Conservation (phyloP, 2,329 filamentous ascomycete genomes). For the Remersonia thermophila region DNA sequence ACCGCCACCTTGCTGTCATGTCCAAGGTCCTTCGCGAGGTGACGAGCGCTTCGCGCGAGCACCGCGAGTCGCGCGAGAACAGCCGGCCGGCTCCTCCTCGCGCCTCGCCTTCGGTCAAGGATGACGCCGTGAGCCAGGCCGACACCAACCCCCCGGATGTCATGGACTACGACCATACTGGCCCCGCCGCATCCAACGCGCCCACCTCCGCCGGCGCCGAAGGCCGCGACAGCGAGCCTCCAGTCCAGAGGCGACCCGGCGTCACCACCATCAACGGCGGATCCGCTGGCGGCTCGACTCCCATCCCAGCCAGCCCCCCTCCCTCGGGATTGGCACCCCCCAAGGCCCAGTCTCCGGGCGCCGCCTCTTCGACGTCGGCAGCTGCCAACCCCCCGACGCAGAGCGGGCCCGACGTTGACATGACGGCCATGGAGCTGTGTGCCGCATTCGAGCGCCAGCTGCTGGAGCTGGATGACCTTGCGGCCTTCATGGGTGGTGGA, state of each 20-base stretch:
- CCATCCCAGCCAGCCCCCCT: constrained; percentile 32
- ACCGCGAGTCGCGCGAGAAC: constrained; percentile 24
- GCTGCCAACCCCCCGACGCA: constrained; percentile 14
- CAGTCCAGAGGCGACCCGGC: constrained; percentile 37
- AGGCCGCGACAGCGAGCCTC: constrained; percentile 41
- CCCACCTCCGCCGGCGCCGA: constrained; percentile 24
- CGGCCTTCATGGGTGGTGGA: constrained; percentile 50
- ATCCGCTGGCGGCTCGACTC: constrained; percentile 35
- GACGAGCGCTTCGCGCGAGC: constrained; percentile 26
- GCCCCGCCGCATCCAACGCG: constrained; percentile 22
- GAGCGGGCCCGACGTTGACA: constrained; percentile 29
- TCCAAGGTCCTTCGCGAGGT: constrained; percentile 46
- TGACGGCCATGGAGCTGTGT: constrained; percentile 47
- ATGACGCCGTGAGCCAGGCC: constrained; percentile 42
- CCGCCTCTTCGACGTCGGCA: constrained; percentile 17
- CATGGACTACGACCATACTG: constrained; percentile 45
- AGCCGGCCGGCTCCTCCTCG: constrained; percentile 22
- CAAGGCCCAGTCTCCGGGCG: constrained; percentile 25
- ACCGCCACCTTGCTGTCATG: constrained; percentile 49
- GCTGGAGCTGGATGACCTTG: constrained; percentile 47
- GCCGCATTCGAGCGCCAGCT: constrained; percentile 47
- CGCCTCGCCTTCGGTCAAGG: constrained; percentile 34
- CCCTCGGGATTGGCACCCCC: constrained; percentile 12
- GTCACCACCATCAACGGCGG: constrained; percentile 48
- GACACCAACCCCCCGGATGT: constrained; percentile 42